Evolutionary conservation across 257 asterid genomes (phyloP).

Genomic region (Buddleja alternifolia): DNA sequence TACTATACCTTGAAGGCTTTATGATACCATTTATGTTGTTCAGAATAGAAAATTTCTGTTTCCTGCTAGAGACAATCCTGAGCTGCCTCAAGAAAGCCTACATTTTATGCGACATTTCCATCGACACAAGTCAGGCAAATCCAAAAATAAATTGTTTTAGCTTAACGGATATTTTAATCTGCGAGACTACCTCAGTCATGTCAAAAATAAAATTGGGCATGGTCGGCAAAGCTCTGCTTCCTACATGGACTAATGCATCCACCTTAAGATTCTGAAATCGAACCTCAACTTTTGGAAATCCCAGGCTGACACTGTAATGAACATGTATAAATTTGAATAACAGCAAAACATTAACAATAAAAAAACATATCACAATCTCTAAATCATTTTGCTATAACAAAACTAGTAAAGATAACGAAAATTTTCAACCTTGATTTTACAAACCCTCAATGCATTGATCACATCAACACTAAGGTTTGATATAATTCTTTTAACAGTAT

Average conservation of each 20-base stretch:
- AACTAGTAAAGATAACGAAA: neutral
- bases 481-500: neutral
- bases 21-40: slow-evolving; percentile 62
- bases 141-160: slow-evolving; percentile 3
- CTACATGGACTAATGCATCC: slow-evolving; percentile 68
- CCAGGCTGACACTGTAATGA: slow-evolving; percentile 56
- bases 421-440: neutral
- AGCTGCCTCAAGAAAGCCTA: slow-evolving; percentile 64
- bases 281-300: slow-evolving; percentile 69
- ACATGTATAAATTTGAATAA: slow-evolving; percentile 21
- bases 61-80: slow-evolving; percentile 57
- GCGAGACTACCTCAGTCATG: slow-evolving; percentile 63
- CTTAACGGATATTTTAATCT: slow-evolving; percentile 10
- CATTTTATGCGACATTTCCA: slow-evolving; percentile 19
- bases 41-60: slow-evolving; percentile 52
- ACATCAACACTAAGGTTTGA: slow-evolving; percentile 5
- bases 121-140: slow-evolving; percentile 30
- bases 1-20: slow-evolving; percentile 61
- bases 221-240: slow-evolving; percentile 78
- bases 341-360: slow-evolving; percentile 4
- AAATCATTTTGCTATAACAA: slow-evolving; percentile 1
- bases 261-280: slow-evolving; percentile 67
- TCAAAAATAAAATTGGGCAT: slow-evolving; percentile 71
- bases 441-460: slow-evolving; percentile 10
- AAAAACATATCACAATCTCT: neutral